A percentile compares a stretch with the other conserved stretches of the same genome.
Evolutionary conservation across 2,329 filamentous ascomycete species (phyloP).

Genomic region (Pseudophaeomoniella oleicola): DNA sequence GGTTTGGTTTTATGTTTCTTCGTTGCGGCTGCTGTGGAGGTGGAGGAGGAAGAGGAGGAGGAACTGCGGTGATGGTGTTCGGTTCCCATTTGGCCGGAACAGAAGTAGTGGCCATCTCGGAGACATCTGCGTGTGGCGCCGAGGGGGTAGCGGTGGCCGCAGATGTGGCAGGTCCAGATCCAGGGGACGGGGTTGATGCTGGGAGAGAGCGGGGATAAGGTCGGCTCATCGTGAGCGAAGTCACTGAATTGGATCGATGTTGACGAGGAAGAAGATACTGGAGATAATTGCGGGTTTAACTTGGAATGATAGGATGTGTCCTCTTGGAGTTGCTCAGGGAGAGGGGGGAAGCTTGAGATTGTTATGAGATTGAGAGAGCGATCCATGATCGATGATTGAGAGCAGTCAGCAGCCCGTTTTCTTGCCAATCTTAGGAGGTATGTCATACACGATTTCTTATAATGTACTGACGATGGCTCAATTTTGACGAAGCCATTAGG

Average conservation of each 20-base stretch:
- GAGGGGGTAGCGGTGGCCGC: conserved; percentile 30
- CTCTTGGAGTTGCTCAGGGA: neutral
- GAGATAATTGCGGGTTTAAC: neutral
- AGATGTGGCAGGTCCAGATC: conserved; percentile 41
- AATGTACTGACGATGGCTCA: too few relatives aligned
- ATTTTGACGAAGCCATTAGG: too few relatives aligned
- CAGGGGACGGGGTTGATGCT: conserved; percentile 16
- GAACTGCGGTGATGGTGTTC: conserved; percentile 3
- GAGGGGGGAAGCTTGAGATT: neutral
- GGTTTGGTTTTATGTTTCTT: conserved; percentile 18
- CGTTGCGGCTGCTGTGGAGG: too few relatives aligned
- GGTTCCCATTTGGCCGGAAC: conserved; percentile 23
- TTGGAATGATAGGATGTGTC: neutral
- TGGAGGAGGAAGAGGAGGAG: too few relatives aligned
- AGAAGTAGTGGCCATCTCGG: conserved; percentile 39
- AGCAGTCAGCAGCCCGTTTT: too few relatives aligned
- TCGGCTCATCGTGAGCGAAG: neutral
- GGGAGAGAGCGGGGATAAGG: conserved; percentile 7
- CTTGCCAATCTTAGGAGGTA: too few relatives aligned
- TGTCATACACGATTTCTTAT: too few relatives aligned
- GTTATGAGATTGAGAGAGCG: neutral
- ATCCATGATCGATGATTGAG: neutral
- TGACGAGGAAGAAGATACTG: neutral
- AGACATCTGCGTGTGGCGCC: conserved; percentile 37
- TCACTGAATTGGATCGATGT: neutral